phyloP scores from a whole-genome alignment of 1,139 yeast species.

The Candida labiduridarum region DNA sequence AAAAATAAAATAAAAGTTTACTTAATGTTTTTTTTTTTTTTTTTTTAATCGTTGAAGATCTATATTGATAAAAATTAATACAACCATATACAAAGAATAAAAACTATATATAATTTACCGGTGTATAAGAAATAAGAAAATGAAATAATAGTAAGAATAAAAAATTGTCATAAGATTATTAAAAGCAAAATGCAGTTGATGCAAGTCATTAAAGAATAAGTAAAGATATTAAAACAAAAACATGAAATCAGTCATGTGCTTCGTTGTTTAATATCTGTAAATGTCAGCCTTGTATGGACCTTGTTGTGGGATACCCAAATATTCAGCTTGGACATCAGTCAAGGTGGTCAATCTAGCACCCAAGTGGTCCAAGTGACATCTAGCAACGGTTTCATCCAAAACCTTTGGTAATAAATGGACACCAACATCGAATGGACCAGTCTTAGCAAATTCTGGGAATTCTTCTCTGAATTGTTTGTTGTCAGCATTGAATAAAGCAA shows the following conservation, averaged over 20 bases:
- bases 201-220: slow-evolving; percentile 32
- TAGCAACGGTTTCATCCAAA: slow-evolving; percentile 98
- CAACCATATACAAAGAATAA: slow-evolving; percentile 2
- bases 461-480: slow-evolving; percentile 79
- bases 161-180: background rate
- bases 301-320: slow-evolving; percentile 88
- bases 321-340: slow-evolving; percentile 84
- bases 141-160: background rate
- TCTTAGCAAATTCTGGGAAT: slow-evolving; percentile 89
- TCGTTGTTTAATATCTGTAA: slow-evolving; percentile 81
- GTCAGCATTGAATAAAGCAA: slow-evolving; percentile 92
- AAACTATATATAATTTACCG: slow-evolving; percentile 1
- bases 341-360: slow-evolving; percentile 87
- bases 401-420: slow-evolving; percentile 98
- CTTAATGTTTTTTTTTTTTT: background rate
- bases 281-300: slow-evolving; percentile 99
- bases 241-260: background rate
- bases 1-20: background rate
- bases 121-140: slow-evolving; percentile 16
- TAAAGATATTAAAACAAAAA: slow-evolving; percentile 18
- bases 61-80: slow-evolving; percentile 9
- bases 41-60: slow-evolving; percentile 16
- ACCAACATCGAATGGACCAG: slow-evolving; percentile 89
- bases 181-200: slow-evolving; percentile 45
- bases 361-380: slow-evolving; percentile 93